Evolutionary conservation across 495 filamentous ascomycete species (phyloP).

Genomic region (Coniosporium apollinis): DNA sequence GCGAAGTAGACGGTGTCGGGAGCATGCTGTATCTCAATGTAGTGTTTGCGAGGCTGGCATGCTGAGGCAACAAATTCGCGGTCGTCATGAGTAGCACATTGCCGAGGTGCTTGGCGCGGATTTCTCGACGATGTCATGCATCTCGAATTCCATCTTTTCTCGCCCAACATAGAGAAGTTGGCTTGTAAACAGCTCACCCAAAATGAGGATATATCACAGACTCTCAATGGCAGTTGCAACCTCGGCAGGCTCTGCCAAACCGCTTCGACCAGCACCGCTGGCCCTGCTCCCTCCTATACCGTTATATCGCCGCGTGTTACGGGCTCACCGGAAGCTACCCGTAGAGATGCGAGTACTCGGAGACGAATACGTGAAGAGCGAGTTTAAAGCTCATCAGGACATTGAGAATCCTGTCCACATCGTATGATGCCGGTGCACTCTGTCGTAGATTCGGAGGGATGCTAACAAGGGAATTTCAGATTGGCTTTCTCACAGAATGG

Average conservation of each 20-base stretch:
- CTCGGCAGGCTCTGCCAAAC: not conserved
- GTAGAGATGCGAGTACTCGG: conserved; percentile 63
- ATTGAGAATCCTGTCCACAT: conserved; percentile 88
- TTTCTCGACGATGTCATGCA: not conserved
- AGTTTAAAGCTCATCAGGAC: conserved; percentile 66
- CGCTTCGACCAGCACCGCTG: conserved; percentile 40
- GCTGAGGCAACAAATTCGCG: too few relatives aligned
- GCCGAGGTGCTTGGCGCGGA: not conserved
- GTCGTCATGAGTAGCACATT: not conserved
- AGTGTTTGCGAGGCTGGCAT: too few relatives aligned
- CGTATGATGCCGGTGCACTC: conserved; percentile 39
- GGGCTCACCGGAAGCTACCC: conserved; percentile 67
- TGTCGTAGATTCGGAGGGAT: not conserved
- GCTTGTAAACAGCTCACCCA: too few relatives aligned
- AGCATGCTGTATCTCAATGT: conserved; percentile 41
- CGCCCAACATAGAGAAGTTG: too few relatives aligned
- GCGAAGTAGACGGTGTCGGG: conserved; percentile 79
- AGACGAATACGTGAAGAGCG: conserved; percentile 78
- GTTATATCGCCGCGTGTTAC: conserved; percentile 72
- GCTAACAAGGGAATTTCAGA: conserved; percentile 29
- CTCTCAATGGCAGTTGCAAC: not conserved
- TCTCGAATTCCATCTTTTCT: not conserved
- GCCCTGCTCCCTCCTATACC: conserved; percentile 82
- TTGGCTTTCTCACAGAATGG: conserved; percentile 94
- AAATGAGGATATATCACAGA: not conserved